Evolutionary conservation across 345 rosid genomes (phyloP).

Genomic region (Angophora floribunda): DNA sequence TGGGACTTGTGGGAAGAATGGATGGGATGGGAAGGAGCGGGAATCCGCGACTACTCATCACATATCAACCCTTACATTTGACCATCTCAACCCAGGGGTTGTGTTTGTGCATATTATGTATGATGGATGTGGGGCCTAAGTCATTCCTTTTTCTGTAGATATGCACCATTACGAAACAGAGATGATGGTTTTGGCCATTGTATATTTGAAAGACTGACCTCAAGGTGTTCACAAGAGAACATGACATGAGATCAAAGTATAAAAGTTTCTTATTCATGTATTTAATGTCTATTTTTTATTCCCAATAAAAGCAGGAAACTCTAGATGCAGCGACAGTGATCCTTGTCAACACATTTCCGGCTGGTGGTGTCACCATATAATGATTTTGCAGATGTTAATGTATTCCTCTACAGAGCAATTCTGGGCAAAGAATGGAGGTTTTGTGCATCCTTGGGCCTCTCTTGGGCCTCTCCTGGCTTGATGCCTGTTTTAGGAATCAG

Average conservation of each 20-base stretch:
- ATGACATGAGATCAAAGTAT: background rate
- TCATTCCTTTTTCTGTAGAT: background rate
- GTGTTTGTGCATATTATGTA: background rate
- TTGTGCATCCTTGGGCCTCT: background rate
- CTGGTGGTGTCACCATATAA: background rate
- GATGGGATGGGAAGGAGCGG: conserved; percentile 99
- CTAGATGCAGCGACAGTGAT: background rate
- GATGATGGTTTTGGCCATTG: background rate
- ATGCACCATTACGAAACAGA: background rate
- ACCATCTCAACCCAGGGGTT: background rate
- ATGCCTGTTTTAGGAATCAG: background rate
- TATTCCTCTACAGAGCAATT: background rate
- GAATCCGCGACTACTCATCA: conserved; percentile 66
- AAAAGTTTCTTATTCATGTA: background rate
- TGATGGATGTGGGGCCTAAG: background rate
- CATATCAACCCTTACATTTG: conserved; percentile 77
- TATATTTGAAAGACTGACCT: background rate
- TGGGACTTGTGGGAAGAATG: conserved; percentile 91
- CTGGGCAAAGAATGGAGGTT: background rate
- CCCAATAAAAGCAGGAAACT: background rate
- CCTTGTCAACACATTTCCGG: background rate
- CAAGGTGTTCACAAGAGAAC: background rate
- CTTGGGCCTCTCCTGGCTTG: too few species aligned
- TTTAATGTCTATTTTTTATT: background rate
- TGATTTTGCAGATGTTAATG: background rate